Conservation (phyloP, 2,329 filamentous ascomycete species). For the Ophiostoma ips region DNA sequence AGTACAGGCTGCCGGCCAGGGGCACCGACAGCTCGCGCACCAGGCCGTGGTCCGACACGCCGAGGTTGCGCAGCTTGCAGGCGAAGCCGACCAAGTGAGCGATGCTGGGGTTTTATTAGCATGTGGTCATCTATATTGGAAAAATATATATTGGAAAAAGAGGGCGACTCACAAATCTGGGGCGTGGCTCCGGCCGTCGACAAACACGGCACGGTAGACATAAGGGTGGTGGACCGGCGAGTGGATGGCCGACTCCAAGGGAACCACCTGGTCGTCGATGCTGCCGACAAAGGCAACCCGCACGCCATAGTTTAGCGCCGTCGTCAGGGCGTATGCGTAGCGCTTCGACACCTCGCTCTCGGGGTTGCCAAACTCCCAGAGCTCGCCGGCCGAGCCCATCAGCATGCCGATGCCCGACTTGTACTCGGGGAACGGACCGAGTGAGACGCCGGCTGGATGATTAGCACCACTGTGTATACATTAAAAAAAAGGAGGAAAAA, state of each 20-base stretch:
- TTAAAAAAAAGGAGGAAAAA: background rate
- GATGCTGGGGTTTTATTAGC: conserved; percentile 32
- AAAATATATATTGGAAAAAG: background rate
- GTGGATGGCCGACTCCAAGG: conserved; percentile 85
- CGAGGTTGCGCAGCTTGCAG: conserved; percentile 85
- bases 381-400: conserved; percentile 79
- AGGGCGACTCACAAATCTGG: conserved; percentile 59
- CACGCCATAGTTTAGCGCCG: conserved; percentile 63
- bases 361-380: conserved; percentile 84
- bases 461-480: conserved; percentile 12
- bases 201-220: conserved; percentile 89
- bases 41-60: conserved; percentile 82
- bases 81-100: conserved; percentile 86
- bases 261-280: conserved; percentile 93
- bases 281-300: conserved; percentile 81
- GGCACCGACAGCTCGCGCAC: conserved; percentile 80
- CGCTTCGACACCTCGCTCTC: conserved; percentile 70
- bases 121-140: background rate
- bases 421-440: conserved; percentile 87
- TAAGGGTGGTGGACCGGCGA: conserved; percentile 78
- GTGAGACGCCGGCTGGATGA: conserved; percentile 62
- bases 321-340: conserved; percentile 63
- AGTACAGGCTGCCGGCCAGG: conserved; percentile 79
- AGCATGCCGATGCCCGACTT: conserved; percentile 75
- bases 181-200: conserved; percentile 82